Evolutionary conservation across 768 basidiomycete species (phyloP), one percentile per base, ranked within the genome.

Genomic region (Pisolithus albus): DNA sequence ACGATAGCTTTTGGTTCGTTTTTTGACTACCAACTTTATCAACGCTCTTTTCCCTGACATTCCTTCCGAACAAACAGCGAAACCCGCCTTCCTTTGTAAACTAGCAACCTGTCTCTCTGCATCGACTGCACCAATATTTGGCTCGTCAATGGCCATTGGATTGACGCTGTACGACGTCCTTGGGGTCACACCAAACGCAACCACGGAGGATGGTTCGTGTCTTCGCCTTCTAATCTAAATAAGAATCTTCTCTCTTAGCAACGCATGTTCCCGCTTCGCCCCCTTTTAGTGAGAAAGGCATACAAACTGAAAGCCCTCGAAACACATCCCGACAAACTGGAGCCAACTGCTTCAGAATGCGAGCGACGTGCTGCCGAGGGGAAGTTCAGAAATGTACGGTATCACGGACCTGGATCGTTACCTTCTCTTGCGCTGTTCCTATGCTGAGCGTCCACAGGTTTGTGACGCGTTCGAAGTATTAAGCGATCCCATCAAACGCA

Each of bases 291-390:
- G 51, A 79, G 82, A 47, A 81, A 73, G 58, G 84, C 83, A 2
- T 87, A 86, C 64, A 82, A 78, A 59, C 77, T 76, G 54, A 81
- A 77, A 58, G 83, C 79, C 9, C 70, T 87, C 24, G 82, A 83
- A 63, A 86, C 86, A 1, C 85, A 87, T 61, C 85, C 85, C 9
- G 85, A 87, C 58, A 86, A 84, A 58, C 76, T 86, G 44, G 78
- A 78, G 10, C 80, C 75, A 36, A 66, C 66, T 28, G 78, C 79
- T 7, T 76, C 68, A 40, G 74, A 75, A 41, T 66, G 72, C 51
- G 77, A 79, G 53, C 81, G 77, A 60, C 72, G 75, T 50, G 70
- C 61, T 18, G 80, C 84, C 7, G 78, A 79, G 59, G 73, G 74
- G 37, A 75, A 74, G 54, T 87, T 87, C 57, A 82, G 78, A 60